Evolutionary conservation across 2,329 filamentous ascomycete genomes (phyloP).

Genomic region (Pseudodiploospora longispora): DNA sequence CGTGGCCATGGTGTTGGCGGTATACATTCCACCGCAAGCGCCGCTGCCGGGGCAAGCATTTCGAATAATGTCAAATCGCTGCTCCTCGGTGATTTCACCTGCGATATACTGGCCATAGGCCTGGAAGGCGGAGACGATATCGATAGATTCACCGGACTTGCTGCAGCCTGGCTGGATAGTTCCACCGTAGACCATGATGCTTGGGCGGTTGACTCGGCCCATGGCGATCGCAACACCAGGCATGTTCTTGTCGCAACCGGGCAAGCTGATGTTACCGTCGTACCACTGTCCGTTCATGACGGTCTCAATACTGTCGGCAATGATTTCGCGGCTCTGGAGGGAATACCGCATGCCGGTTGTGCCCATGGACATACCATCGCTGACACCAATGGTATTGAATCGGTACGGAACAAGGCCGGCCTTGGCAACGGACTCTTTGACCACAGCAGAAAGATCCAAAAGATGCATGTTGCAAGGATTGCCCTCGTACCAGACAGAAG

Average conservation of each 20-base stretch:
- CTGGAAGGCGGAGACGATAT: slow-evolving; percentile 97
- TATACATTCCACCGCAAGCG: slow-evolving; percentile 83
- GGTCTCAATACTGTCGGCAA: slow-evolving; percentile 96
- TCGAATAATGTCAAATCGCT: slow-evolving; percentile 90
- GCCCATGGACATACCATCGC: slow-evolving; percentile 96
- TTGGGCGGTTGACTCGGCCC: slow-evolving; percentile 88
- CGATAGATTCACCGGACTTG: slow-evolving; percentile 65
- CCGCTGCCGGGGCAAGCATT: slow-evolving; percentile 65
- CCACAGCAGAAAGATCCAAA: slow-evolving; percentile 74
- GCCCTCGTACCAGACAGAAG: slow-evolving; percentile 94
- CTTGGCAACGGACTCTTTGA: slow-evolving; percentile 53
- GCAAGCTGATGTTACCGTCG: slow-evolving; percentile 92
- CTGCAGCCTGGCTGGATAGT: slow-evolving; percentile 89
- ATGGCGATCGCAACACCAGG: slow-evolving; percentile 87
- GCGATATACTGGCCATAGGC: slow-evolving; percentile 92
- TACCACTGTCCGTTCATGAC: slow-evolving; percentile 99
- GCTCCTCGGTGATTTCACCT: slow-evolving; percentile 82
- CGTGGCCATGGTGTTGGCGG: slow-evolving; percentile 88
- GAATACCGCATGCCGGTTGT: slow-evolving; percentile 96
- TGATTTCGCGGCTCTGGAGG: slow-evolving; percentile 89
- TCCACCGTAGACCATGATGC: slow-evolving; percentile 96
- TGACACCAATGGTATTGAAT: slow-evolving; percentile 98
- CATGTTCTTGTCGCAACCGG: slow-evolving; percentile 99
- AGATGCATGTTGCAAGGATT: slow-evolving; percentile 99
- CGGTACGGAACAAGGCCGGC: slow-evolving; percentile 86